Percentiles rank a stretch among this genome's conserved stretches.
Evolutionary conservation across 2,329 filamentous ascomycete genomes (phyloP).

Genomic region (Sporothrix protearum): DNA sequence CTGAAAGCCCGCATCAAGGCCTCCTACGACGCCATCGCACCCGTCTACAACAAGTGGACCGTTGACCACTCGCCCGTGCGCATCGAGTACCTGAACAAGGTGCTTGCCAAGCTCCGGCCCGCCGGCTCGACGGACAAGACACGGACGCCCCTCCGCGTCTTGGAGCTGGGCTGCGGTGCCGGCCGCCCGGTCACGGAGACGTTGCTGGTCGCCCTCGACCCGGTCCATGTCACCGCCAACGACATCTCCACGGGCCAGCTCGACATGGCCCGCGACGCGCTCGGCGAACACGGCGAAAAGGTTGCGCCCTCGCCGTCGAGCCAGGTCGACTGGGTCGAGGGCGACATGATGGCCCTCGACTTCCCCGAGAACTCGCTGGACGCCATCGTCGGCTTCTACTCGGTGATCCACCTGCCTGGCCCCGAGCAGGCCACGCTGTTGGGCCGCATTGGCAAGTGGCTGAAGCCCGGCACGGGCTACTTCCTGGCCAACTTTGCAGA

Average conservation of each 20-base stretch:
- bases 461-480: constrained; percentile 47
- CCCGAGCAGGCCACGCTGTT: constrained; percentile 49
- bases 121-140: not conserved
- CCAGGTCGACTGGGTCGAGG: constrained; percentile 34
- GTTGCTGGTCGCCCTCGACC: constrained; percentile 33
- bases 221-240: constrained; percentile 38
- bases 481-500: constrained; percentile 48
- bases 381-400: constrained; percentile 52
- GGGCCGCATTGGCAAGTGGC: constrained; percentile 44
- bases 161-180: constrained; percentile 2
- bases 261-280: constrained; percentile 32
- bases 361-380: constrained; percentile 41
- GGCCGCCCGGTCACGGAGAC: constrained; percentile 18
- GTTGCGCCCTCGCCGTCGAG: constrained; percentile 1
- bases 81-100: not conserved
- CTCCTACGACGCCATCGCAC: constrained; percentile 37
- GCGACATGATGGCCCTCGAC: constrained; percentile 41
- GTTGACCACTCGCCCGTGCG: constrained; percentile 31
- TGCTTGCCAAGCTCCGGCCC: not conserved
- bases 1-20: constrained; percentile 38
- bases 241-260: constrained; percentile 44
- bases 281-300: constrained; percentile 29
- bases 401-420: constrained; percentile 52
- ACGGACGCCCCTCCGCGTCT: not conserved
- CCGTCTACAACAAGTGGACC: constrained; percentile 43